Base-by-base conservation (phyloP, 2,329 filamentous ascomycete genomes). In the Cordyceps cicadae region DNA sequence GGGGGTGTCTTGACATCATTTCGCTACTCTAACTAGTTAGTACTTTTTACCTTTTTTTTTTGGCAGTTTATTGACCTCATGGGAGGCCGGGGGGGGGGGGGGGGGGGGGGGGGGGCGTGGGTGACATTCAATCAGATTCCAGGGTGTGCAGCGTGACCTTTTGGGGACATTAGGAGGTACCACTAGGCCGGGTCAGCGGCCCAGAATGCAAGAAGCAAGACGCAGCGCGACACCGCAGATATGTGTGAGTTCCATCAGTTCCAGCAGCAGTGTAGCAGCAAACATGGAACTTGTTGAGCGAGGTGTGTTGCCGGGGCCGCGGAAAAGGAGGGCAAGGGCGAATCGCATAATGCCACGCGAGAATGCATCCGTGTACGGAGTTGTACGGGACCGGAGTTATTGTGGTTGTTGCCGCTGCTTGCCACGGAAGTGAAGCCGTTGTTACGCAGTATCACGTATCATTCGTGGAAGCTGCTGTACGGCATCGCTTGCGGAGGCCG, bases 131-230 rank as follows among this genome's bases (percentile, higher is more conserved):
- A 29, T 6, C 7, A 26, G 51, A 1, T 26, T 34, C 34, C 11
- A 49, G 43, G 54, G 54, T 14, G 29, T 37, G 29, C 39, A 21
- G 53, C 41, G 43, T 56, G 54, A 56, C 54, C 54, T 56, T n/a
- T 29, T 24, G 26, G n/a, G 43, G 41, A 26, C 34, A 37, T 34
- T 34, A 19, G 54, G 17, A 50, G 46, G 55, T 58, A 58, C 55
- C 55, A 34, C 55, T 49, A 19, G 32, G 29, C 46, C 24, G 55
- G 55, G 55, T 58, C 55, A 29, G 19, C 7, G 19, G 54, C 29
- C 43, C 17, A 46, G 43, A 12, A 46, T 11, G 26, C 43, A 46
- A 46, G 43, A 21, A 46, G 2, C 24, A 49, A 45, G 39, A 48
- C 54, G 32, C 41, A 57, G 41, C 32, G 41, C 53, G 54, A 49